Evolutionary conservation across 2,329 filamentous ascomycete genomes (phyloP), one percentile per base, ranked within the genome.

Genomic region (Geosmithia putterillii): DNA sequence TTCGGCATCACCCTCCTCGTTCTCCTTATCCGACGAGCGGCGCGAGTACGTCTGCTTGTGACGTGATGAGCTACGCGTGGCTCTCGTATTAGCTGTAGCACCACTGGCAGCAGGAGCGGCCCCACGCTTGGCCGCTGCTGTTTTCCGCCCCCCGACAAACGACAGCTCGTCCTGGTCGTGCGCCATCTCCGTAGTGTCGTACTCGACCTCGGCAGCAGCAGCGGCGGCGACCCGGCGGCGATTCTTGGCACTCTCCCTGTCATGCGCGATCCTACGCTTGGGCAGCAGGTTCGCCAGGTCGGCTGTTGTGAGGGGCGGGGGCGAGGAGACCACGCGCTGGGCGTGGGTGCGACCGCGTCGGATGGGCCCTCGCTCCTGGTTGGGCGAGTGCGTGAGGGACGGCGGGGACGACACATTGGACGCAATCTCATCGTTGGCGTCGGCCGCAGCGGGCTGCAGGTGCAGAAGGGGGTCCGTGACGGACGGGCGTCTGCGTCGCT

Each of bases 351-450:
- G 59, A 1, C 57, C 55, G 48, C 64, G 48, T 40, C 47, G 42
- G 34, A 55, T 59, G 4, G 54, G 49, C 18, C 23, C 23, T 6
- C 23, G 7, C 23, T 51, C 50, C 40, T 49, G 57, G 51, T 81
- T 81, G 25, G 79, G 79, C 1, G 79, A 83, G 52, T 82, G 77
- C 4, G 78, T 83, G 4, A 83, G 63, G 0, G 79, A 81, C 1
- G 79, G 79, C 0, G 77, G 79, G 2, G 77, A 81, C 2, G 79
- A 81, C 10, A 76, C 61, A 39, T 76, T 69, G 1, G 73, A 77
- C n/a, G 63, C 49, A 47, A 66, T 59, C 38, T 65, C 65, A 3
- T 12, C 6, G 10, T 12, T 14, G 28, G 10, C 28, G 28, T 32
- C 10, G 28, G 10, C 28, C 10, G 10, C 28, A 12, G 28, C 28